These are phyloP conservation scores for Chalciporus sphaerocephalus DNA, from an alignment of 768 basidiomycete species.

Conservation along the genomic window DNA sequence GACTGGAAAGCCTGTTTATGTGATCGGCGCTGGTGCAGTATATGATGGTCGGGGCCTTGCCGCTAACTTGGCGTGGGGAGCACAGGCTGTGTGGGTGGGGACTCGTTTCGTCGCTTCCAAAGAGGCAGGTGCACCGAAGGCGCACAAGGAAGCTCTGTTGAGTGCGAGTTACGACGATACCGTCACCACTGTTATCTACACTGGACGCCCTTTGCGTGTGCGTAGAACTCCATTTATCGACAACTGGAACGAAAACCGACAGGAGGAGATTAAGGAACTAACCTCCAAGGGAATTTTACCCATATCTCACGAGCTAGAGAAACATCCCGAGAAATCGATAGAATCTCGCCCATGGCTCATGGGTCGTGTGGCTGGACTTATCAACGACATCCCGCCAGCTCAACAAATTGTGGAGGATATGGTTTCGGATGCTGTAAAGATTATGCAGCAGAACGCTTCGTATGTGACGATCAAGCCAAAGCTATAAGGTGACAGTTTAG, in stretches of 20 bases:
- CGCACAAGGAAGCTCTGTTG: constrained; percentile 76
- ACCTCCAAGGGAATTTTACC: constrained; percentile 84
- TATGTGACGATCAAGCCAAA: constrained; percentile 44
- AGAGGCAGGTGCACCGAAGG: constrained; percentile 78
- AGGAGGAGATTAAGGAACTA: constrained; percentile 77
- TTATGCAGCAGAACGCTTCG: constrained; percentile 40
- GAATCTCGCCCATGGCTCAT: constrained; percentile 72
- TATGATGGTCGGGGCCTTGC: constrained; percentile 86
- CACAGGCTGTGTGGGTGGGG: constrained; percentile 86
- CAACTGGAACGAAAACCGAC: constrained; percentile 79
- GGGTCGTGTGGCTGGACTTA: constrained; percentile 73
- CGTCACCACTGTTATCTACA: constrained; percentile 81
- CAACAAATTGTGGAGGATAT: constrained; percentile 80
- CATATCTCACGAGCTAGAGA: constrained; percentile 61
- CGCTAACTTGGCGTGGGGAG: constrained; percentile 86
- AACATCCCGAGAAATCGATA: constrained; percentile 76
- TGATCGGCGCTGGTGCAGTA: constrained; percentile 89
- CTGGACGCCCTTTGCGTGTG: constrained; percentile 85
- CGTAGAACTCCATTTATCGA: constrained; percentile 79
- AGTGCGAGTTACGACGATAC: constrained; percentile 74
- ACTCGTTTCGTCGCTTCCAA: constrained; percentile 81
- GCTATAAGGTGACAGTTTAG: constrained; percentile 32
- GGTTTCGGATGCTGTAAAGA: constrained; percentile 54
- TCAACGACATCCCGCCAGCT: constrained; percentile 76
- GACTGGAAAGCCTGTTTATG: constrained; percentile 79